Evolutionary conservation across 257 asterid genomes (phyloP).

Genomic region (Mitragyna speciosa): DNA sequence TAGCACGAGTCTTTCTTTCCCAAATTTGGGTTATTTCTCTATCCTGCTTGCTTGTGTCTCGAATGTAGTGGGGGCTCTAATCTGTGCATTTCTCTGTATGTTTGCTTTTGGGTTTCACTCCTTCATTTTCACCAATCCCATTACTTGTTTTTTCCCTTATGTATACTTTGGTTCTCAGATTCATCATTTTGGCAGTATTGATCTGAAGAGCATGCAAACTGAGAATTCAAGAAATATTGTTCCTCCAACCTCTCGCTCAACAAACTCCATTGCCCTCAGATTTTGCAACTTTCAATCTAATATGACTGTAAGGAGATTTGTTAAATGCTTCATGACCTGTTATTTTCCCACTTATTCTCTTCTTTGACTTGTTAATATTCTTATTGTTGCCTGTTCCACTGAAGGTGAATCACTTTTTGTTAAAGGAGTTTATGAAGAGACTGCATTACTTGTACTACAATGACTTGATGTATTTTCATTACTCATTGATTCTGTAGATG

Average conservation of each 20-base stretch:
- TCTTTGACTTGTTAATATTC: not conserved
- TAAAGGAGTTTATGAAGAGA: not conserved
- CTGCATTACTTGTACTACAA: not conserved
- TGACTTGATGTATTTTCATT: not conserved
- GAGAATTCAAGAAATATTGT: conserved; percentile 62
- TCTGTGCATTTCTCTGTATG: not conserved
- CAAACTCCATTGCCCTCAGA: conserved; percentile 80
- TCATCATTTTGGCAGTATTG: conserved; percentile 75
- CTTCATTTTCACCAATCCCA: conserved; percentile 19
- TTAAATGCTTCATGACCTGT: not conserved
- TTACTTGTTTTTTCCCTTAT: conserved; percentile 30
- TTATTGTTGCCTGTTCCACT: not conserved
- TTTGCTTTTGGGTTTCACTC: conserved; percentile 23
- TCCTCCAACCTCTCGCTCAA: conserved; percentile 78
- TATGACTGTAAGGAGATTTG: conserved; percentile 48
- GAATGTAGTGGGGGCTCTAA: not conserved
- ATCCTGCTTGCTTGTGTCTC: not conserved
- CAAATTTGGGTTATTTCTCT: not conserved
- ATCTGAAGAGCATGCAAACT: conserved; percentile 91
- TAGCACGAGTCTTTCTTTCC: not conserved
- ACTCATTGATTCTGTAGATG: not conserved
- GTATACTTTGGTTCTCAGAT: conserved; percentile 44
- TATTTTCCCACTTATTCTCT: not conserved
- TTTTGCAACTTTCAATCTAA: conserved; percentile 45
- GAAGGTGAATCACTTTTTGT: too few species aligned